Base-by-base conservation (phyloP, 148 eudicot genomes). In the Hydrangea macrophylla region DNA sequence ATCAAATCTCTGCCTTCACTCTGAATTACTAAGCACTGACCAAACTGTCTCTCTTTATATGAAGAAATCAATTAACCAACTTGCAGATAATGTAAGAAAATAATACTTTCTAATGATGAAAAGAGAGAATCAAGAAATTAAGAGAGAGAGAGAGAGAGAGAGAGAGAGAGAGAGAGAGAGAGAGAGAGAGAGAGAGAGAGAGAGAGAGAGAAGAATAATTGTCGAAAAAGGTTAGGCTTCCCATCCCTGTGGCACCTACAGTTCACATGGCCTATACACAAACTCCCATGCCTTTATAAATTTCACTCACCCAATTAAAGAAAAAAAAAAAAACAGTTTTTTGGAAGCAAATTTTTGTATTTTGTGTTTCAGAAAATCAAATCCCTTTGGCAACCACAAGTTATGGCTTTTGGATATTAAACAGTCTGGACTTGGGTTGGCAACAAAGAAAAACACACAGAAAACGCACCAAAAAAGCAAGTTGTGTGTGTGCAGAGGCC, bases 181-280 rank as follows among this genome's bases (percentile, higher is more conserved):
- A 39, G 44, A 12, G 44, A 12, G 6, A 6, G 6, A 6, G 6
- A 39, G 12, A 39, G 6, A 12, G 44, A 39, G 44, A 12, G 44
- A 39, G 12, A 39, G n/a, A n/a, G n/a, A n/a, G n/a, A 39, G 44
- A 39, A 12, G 12, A 55, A 55, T 55, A 28, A 55, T 55, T 55
- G 58, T 23, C 1, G 56, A 23, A 53, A 39, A 53, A 53, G 26
- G 56, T n/a, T 53, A n/a, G 27, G 58, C 58, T 25, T 55, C 58
- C 58, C 58, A 55, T 55, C 10, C 28, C 58, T 23, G 58, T 24
- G 30, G 7, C 9, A 7, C 58, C 30, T 22, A 23, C 26, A 55
- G 24, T 25, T 55, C 58, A 55, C 58, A 24, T 55, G 58, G 58
- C 58, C n/a, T 25, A 12, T 55, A 55, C 58, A 55, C 58, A 28